phyloP scores from a whole-genome alignment of 495 filamentous ascomycete genomes.

The Xylaria venustula region DNA sequence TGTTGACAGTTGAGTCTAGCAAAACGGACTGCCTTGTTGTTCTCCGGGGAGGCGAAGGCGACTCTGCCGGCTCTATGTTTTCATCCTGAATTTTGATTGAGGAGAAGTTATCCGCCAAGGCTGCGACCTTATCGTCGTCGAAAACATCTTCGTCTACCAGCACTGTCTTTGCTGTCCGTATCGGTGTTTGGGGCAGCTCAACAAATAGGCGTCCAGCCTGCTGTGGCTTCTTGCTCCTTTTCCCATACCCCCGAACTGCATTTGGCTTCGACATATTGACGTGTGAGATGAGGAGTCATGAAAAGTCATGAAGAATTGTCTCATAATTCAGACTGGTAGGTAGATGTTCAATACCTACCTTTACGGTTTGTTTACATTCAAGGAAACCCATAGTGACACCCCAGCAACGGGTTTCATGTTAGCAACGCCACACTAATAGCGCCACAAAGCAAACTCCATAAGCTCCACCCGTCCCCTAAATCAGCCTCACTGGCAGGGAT shows the following conservation, averaged over 20 bases:
- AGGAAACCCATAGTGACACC: background rate
- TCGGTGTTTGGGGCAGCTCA: slow-evolving; percentile 41
- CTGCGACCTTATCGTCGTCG: slow-evolving; percentile 3
- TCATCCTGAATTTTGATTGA: slow-evolving; percentile 23
- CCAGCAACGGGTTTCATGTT: background rate
- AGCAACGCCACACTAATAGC: background rate
- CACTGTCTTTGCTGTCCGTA: slow-evolving; percentile 13
- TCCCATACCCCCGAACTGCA: slow-evolving; percentile 44
- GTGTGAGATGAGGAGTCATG: background rate
- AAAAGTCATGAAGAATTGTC: background rate
- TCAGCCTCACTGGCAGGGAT: slow-evolving; percentile 1
- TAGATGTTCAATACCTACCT: background rate
- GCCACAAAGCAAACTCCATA: background rate
- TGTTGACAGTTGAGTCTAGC: slow-evolving; percentile 12
- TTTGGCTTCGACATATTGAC: slow-evolving; percentile 32
- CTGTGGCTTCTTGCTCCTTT: slow-evolving; percentile 30
- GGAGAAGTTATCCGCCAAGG: slow-evolving; percentile 16
- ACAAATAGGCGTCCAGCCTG: slow-evolving; percentile 33
- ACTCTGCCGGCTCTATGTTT: slow-evolving; percentile 1
- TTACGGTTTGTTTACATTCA: slow-evolving; percentile 9
- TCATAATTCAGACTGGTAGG: background rate
- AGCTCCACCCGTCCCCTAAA: background rate
- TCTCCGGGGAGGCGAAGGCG: slow-evolving; percentile 16
- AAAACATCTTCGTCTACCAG: background rate
- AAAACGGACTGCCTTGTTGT: slow-evolving; percentile 17